These are phyloP conservation scores for Akebia trifoliata DNA, from an alignment of 164 flowering plant species.

Conservation along the genomic window DNA sequence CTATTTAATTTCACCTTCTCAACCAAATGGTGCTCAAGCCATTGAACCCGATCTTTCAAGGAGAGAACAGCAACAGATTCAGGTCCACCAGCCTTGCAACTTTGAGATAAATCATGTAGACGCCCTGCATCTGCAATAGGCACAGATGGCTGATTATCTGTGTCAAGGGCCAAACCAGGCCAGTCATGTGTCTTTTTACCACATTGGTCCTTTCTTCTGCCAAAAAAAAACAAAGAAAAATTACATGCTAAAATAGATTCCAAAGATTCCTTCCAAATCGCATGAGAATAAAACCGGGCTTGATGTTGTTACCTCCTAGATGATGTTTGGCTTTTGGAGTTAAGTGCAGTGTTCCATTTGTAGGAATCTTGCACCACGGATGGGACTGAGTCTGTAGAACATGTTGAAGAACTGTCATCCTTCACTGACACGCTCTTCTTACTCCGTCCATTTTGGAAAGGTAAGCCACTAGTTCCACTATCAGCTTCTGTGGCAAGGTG, in stretches of 20 bases:
- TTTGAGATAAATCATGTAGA: constrained; percentile 32
- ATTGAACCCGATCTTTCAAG: constrained; percentile 39
- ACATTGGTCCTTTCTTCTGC: constrained; percentile 55
- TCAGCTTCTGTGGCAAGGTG: constrained; percentile 59
- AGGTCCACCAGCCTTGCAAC: constrained; percentile 34
- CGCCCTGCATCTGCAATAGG: constrained; percentile 33
- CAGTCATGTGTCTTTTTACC: constrained; percentile 33
- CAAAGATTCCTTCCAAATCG: not conserved
- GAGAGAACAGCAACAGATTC: constrained; percentile 36
- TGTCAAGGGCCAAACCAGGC: constrained; percentile 33
- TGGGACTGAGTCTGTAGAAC: constrained; percentile 90
- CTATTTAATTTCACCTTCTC: constrained; percentile 41
- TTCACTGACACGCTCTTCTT: constrained; percentile 49
- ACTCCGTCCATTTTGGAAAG: constrained; percentile 60
- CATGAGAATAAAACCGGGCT: not conserved
- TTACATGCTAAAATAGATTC: too few species aligned
- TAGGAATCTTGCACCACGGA: constrained; percentile 58
- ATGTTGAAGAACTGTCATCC: constrained; percentile 98
- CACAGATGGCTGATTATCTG: constrained; percentile 37
- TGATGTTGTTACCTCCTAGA: constrained; percentile 52
- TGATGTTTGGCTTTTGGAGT: constrained; percentile 41
- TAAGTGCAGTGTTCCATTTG: constrained; percentile 43
- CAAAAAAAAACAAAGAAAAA: constrained; percentile 13
- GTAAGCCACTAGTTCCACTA: constrained; percentile 36
- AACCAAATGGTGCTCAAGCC: constrained; percentile 36